Conservation (phyloP, 129 eudicot genomes). For the Chrysanthemum makinoi region DNA sequence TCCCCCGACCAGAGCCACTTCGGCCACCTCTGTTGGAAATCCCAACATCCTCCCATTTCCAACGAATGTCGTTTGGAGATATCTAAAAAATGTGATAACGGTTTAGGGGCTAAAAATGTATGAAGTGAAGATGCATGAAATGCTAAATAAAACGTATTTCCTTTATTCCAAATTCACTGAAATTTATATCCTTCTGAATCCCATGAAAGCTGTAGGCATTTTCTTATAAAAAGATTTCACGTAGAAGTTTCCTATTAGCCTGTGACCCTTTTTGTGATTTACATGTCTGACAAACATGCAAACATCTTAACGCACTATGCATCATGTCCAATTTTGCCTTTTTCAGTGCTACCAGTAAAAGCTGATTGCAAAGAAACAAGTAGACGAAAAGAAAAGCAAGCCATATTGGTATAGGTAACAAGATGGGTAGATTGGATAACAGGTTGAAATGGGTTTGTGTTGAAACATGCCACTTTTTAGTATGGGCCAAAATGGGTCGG, state of each 20-base stretch:
- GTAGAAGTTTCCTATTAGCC: background rate
- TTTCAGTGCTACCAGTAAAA: slow-evolving; percentile 2
- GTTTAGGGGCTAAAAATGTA: background rate
- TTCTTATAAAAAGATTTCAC: background rate
- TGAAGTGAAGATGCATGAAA: background rate
- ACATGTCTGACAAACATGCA: background rate
- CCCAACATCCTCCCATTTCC: slow-evolving; percentile 84
- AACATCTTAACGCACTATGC: background rate
- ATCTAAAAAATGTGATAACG: slow-evolving; percentile 30
- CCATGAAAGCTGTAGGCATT: background rate
- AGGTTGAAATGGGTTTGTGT: no score
- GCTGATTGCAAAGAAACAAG: background rate
- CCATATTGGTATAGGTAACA: background rate
- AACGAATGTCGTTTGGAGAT: slow-evolving; percentile 71
- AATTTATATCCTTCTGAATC: no score
- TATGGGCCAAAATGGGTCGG: no score
- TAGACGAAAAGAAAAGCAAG: background rate
- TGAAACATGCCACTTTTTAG: no score
- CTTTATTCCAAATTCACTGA: no score
- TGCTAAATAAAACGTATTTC: no score
- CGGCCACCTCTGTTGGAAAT: slow-evolving; percentile 52
- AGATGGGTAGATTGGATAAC: no score
- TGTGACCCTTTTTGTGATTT: no score
- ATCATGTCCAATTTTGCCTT: background rate
- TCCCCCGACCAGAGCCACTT: slow-evolving; percentile 58